These are phyloP conservation scores for Colletotrichum eleusines DNA, from an alignment of 2,329 filamentous ascomycete species.

Conservation along the genomic window DNA sequence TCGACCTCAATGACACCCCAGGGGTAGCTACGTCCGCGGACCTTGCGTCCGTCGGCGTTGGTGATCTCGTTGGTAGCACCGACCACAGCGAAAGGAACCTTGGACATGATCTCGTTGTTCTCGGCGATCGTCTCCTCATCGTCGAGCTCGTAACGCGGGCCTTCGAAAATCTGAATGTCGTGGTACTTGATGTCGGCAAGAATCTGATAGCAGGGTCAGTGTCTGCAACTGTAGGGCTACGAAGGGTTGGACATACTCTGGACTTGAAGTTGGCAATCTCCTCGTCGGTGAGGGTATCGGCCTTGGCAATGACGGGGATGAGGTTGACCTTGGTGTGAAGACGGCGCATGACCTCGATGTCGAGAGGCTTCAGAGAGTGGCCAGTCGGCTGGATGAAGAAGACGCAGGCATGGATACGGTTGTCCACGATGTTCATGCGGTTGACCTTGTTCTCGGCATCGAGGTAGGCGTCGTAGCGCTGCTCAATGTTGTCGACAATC, in stretches of 20 bases:
- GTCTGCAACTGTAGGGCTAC: background rate
- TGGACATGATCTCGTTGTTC: conserved; percentile 99
- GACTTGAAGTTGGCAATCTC: conserved; percentile 96
- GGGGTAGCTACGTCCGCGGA: conserved; percentile 94
- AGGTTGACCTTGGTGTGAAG: conserved; percentile 99
- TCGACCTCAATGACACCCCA: conserved; percentile 99
- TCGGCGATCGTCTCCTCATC: conserved; percentile 99
- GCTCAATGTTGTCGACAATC: conserved; percentile 99
- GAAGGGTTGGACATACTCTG: conserved; percentile 74
- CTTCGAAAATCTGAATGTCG: conserved; percentile 98
- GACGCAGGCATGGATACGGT: conserved; percentile 97
- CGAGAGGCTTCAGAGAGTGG: conserved; percentile 96
- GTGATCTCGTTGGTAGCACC: conserved; percentile 96
- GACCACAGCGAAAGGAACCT: conserved; percentile 98
- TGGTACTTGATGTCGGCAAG: conserved; percentile 97
- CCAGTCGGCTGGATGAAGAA: conserved; percentile 99
- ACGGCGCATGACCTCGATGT: conserved; percentile 99
- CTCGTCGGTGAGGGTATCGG: conserved; percentile 97
- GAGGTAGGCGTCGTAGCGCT: conserved; percentile 97
- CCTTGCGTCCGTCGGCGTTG: conserved; percentile 91
- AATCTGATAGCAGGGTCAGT: conserved; percentile 70
- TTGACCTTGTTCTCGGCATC: conserved; percentile 99
- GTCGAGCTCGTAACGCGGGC: conserved; percentile 97
- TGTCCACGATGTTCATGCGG: conserved; percentile 99
- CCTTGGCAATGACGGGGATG: conserved; percentile 98